Base-by-base conservation (phyloP, 495 filamentous ascomycete genomes). In the Amphirosellinia nigrospora region DNA sequence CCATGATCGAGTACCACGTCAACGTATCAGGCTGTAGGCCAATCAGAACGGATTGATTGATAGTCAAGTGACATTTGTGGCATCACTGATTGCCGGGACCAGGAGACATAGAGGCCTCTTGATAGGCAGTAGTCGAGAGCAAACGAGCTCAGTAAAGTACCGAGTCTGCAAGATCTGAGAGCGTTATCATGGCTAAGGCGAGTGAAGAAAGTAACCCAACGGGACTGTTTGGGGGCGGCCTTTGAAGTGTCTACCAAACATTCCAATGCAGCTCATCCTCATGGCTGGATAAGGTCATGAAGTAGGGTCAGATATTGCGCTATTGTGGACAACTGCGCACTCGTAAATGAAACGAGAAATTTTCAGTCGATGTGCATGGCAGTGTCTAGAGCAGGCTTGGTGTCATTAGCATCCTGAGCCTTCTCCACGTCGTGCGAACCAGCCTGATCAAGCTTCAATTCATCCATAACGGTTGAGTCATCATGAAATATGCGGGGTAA, bases 331-430 rank as follows among this genome's bases (percentile, higher is more conserved):
- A 8, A 16, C 28, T 50, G 60, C 26, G 61, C 43, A 23, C 28
- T 50, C 4, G n/a, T 8, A 53, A 62, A 45, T 21, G 48, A 26
- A 30, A 62, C 15, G 26, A 34, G 2, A 13, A 8, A 38, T 46
- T 48, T 55, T 73, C 72, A 78, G 70, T 76, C 74, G 69, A 74
- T 71, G 59, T 76, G 70, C 76, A 78, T 78, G 4, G 71, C 60
- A 70, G 72, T 73, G 64, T 71, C 65, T n/a, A 28, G 32, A 59
- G 45, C 3, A 19, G 19, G 46, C 9, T 74, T 68, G 45, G 38
- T n/a, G 34, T 70, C 59, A 21, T 58, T 62, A 52, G 28, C 34
- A 23, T 66, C 56, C 32, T 65, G 70, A 39, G 59, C 45, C 16
- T 23, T 45, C 41, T 66, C 32, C 34, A 39, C 8, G 45, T 64